Evolutionary conservation across 2,329 filamentous ascomycete species (phyloP).

Genomic region (Aotearoamyces nothofagi): DNA sequence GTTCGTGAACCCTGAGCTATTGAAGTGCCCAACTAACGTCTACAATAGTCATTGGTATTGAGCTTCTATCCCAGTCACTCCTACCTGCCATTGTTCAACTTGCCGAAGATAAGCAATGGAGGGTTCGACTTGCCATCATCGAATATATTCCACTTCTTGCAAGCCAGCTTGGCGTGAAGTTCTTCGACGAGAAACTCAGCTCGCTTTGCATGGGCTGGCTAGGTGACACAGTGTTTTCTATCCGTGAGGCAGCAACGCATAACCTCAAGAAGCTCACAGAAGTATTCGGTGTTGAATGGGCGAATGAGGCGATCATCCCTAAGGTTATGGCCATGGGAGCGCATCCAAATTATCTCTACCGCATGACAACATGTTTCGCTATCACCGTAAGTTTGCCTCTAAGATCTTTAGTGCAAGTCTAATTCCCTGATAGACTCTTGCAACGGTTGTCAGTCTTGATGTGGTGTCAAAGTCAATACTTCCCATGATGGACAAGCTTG

Average conservation of each 20-base stretch:
- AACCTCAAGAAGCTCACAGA: constrained; percentile 98
- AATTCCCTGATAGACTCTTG: constrained; percentile 56
- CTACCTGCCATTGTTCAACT: constrained; percentile 94
- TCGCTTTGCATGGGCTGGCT: constrained; percentile 97
- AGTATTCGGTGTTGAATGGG: constrained; percentile 97
- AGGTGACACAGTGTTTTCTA: constrained; percentile 96
- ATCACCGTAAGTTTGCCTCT: constrained; percentile 60
- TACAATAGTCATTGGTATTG: constrained; percentile 82
- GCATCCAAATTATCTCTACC: constrained; percentile 96
- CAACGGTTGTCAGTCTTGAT: constrained; percentile 80
- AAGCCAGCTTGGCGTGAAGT: constrained; percentile 87
- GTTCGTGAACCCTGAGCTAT: constrained; percentile 29
- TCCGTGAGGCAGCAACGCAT: constrained; percentile 90
- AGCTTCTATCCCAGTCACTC: constrained; percentile 87
- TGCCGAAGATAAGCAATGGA: constrained; percentile 98
- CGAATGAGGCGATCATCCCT: constrained; percentile 89
- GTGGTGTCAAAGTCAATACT: constrained; percentile 89
- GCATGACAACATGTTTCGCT: constrained; percentile 99
- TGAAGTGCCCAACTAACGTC: constrained; percentile 8
- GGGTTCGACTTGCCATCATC: constrained; percentile 93
- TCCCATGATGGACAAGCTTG: constrained; percentile 90
- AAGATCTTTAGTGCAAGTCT: not conserved
- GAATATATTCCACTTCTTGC: constrained; percentile 97
- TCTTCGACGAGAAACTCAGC: constrained; percentile 96
- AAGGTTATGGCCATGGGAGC: constrained; percentile 98